Base-by-base conservation (phyloP, 768 basidiomycete species). In the Leccinum subgranulosum region DNA sequence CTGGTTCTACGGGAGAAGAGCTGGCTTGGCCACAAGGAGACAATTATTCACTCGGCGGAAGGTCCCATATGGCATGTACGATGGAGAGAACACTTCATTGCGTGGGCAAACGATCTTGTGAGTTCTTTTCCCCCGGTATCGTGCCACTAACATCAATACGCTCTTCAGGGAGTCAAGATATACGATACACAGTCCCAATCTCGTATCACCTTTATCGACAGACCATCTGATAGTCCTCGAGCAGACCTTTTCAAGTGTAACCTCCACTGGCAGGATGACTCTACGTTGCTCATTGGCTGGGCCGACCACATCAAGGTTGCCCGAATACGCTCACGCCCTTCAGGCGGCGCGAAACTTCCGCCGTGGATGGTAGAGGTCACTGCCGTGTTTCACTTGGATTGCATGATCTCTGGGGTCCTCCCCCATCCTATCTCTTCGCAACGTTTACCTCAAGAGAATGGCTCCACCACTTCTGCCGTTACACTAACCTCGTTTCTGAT, bases 1-100 rank as follows among this genome's bases (percentile, higher is more conserved):
- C 76, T 99, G 27, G 77, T 91, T n/a, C 65, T 97, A 64, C 84
- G 90, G 61, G 96, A 98, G 77, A 98, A 97, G 69, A 92, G 94
- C 6, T 98, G 97, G 95, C 74, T 98, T 1, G 94, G 96, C 0
- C 91, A 97, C 66, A 97, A 92, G 66, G 94, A 96, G 70, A 91
- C 87, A 0, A 72, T 87, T 6, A 70, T 97, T 19, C 88, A 94
- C 66, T 78, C 77, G 5, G 90, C 88, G 4, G 97, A 98, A 74
- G 97, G 96, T 11, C 92, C 97, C 0, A 92, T 99, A 53, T 98
- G 94, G 94, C 85, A 87, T 52, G 84, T 87, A 10, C 81, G 88
- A 56, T 98, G 97, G 97, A 78, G 85, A 65, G 87, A 86, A 1
- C 82, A 82, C 49, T 77, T 97, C 29, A 93, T 98, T 62, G 94